Conservation (phyloP, 768 basidiomycete genomes). For the Astraeus odoratus region DNA sequence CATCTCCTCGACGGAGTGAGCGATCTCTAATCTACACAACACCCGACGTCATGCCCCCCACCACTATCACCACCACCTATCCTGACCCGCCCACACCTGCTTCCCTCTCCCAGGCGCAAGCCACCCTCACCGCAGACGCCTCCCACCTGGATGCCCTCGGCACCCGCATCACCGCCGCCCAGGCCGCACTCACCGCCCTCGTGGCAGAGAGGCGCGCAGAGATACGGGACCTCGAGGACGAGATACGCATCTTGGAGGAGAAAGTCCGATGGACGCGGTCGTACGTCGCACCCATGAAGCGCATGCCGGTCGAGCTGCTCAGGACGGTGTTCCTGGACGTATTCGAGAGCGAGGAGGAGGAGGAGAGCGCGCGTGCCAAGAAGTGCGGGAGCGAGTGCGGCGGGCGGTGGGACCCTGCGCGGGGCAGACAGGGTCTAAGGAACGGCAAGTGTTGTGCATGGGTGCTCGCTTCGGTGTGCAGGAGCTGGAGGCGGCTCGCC, state of each 20-base stretch:
- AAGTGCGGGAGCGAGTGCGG: not conserved
- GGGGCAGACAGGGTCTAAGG: not conserved
- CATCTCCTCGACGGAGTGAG: too few relatives aligned
- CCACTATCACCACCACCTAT: constrained; percentile 16
- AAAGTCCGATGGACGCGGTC: constrained; percentile 45
- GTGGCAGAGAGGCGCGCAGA: constrained; percentile 45
- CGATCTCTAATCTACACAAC: too few relatives aligned
- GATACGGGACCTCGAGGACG: constrained; percentile 48
- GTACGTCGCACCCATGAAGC: constrained; percentile 66
- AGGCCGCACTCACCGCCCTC: constrained; percentile 51
- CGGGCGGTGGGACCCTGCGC: not conserved
- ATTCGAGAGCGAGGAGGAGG: constrained; percentile 35
- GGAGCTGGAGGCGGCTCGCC: constrained; percentile 58
- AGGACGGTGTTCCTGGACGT: constrained; percentile 63
- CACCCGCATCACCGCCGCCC: constrained; percentile 44
- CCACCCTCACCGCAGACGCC: constrained; percentile 31
- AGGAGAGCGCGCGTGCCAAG: not conserved
- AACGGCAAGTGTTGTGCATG: constrained; percentile 69
- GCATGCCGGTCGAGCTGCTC: constrained; percentile 67
- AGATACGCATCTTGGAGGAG: constrained; percentile 43
- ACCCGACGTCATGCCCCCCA: too few relatives aligned
- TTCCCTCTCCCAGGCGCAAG: constrained; percentile 46
- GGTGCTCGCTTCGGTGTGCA: constrained; percentile 65
- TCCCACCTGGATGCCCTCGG: constrained; percentile 28
- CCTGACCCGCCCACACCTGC: constrained; percentile 56